These are phyloP conservation scores for Miamiensis avidus DNA, from an alignment of 169 alveolate genomes.

Conservation along the genomic window DNA sequence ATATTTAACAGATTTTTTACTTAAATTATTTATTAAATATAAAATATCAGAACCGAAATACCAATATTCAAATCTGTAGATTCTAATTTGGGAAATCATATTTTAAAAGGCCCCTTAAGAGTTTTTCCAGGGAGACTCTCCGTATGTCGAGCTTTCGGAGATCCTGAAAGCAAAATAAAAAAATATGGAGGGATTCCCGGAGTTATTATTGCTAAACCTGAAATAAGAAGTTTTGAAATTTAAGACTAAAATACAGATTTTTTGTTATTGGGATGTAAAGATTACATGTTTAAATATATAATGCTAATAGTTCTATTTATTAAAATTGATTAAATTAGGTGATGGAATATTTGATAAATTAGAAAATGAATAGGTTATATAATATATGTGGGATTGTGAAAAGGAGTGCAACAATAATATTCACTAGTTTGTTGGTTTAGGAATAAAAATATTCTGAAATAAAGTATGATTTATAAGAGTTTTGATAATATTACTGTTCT, in stretches of 20 bases:
- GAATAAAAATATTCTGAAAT: neutral
- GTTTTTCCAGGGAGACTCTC: conserved; percentile 87
- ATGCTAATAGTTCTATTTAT: neutral
- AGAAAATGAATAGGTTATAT: neutral
- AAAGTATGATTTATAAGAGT: neutral
- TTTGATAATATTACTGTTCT: neutral
- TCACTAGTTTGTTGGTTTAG: neutral
- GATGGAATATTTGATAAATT: conserved; percentile 78
- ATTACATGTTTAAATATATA: neutral
- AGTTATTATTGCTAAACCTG: conserved; percentile 63
- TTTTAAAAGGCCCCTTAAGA: conserved; percentile 79
- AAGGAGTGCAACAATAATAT: neutral
- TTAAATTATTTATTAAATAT: neutral
- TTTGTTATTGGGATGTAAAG: conserved; percentile 58
- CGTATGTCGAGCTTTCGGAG: conserved; percentile 77
- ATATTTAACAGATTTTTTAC: neutral
- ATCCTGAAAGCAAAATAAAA: conserved; percentile 60
- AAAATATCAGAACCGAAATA: conserved; percentile 14
- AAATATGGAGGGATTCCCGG: conserved; percentile 65
- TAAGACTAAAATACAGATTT: conserved; percentile 51
- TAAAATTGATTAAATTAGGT: conserved; percentile 12
- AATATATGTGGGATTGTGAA: neutral
- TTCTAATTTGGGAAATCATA: conserved; percentile 33
- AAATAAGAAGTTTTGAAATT: conserved; percentile 55
- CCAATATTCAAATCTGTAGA: conserved; percentile 20